Evolutionary conservation across 306 rosid species (phyloP).

Genomic region (Prunus campanulata): DNA sequence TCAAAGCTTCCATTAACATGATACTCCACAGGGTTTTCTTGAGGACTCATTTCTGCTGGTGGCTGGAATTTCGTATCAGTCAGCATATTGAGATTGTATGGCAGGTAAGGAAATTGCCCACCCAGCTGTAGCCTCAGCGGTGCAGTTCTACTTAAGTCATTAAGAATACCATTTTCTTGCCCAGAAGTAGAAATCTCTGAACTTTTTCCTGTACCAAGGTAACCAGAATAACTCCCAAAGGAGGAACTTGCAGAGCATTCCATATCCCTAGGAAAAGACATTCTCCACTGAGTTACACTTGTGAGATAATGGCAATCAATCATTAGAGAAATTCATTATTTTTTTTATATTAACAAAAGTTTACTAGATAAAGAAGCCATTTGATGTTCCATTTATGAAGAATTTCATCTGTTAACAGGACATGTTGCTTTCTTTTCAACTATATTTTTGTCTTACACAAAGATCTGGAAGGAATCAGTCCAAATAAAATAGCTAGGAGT

Average conservation of each 20-base stretch:
- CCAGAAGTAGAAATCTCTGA: constrained; percentile 46
- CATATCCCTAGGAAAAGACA: constrained; percentile 52
- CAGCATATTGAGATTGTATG: constrained; percentile 59
- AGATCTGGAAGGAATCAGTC: neutral
- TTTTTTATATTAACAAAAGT: neutral
- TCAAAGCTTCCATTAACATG: constrained; percentile 65
- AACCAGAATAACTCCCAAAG: constrained; percentile 53
- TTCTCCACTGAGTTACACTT: constrained; percentile 6
- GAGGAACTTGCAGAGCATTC: constrained; percentile 67
- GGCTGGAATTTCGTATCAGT: constrained; percentile 59
- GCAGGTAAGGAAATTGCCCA: constrained; percentile 64
- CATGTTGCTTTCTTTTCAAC: neutral
- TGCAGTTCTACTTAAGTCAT: constrained; percentile 41
- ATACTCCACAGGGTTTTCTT: constrained; percentile 57
- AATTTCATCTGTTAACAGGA: neutral
- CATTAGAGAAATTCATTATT: neutral
- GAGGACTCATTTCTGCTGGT: constrained; percentile 51
- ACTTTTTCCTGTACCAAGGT: constrained; percentile 46
- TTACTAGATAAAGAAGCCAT: neutral
- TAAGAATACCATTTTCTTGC: constrained; percentile 43
- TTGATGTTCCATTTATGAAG: neutral
- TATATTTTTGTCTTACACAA: neutral
- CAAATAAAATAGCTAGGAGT: constrained; percentile 9
- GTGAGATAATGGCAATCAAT: neutral
- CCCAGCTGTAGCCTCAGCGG: constrained; percentile 53